Evolutionary conservation across 306 rosid species (phyloP), one percentile per base, ranked within the genome.

Genomic region (Castanea sativa): DNA sequence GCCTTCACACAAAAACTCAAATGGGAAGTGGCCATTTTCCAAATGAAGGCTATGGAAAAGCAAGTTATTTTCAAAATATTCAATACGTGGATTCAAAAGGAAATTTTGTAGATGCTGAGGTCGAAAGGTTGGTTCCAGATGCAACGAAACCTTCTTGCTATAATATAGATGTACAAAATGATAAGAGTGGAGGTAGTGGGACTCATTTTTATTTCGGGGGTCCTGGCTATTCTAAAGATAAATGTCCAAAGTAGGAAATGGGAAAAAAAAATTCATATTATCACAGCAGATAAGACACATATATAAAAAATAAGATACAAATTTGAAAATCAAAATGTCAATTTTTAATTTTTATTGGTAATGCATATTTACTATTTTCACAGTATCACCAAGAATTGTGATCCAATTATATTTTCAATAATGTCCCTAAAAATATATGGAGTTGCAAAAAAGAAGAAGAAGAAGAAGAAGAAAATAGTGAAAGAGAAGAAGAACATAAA

Each of bases 1-100:
- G 74, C 14, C 80, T 1, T 51, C 86, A 83, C 73, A 69, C 86
- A 1, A 5, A 12, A 1, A 83, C 86, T 59, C 73, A 83, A 4
- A 83, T 78, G 86, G 86, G 86, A 33, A 83, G 86, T n/a, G 69
- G 79, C 18, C 83, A 73, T 49, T 83, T 83, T 51, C 69, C 86
- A 0, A 6, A 3, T 9, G 80, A 78, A 58, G 76, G 76, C 4
- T 69, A 16, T 25, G 57, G 71, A 11, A 83, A 6, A 74, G 80
- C 83, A 20, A 57, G 80, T 29, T 78, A 16, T 79, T 13, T 83
- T 14, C 7, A 68, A 55, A 74, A 83, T 55, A 16, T 78, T 19
- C 53, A 78, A 23, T 83, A 45, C 68, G 1, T 32, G 16, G 73
- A 71, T 14, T 7, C 0, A 1, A 21, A 16, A 20, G 72, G 21